These are phyloP conservation scores for Secale cereale DNA, from an alignment of 176 grass and related monocot species.

Conservation along the genomic window DNA sequence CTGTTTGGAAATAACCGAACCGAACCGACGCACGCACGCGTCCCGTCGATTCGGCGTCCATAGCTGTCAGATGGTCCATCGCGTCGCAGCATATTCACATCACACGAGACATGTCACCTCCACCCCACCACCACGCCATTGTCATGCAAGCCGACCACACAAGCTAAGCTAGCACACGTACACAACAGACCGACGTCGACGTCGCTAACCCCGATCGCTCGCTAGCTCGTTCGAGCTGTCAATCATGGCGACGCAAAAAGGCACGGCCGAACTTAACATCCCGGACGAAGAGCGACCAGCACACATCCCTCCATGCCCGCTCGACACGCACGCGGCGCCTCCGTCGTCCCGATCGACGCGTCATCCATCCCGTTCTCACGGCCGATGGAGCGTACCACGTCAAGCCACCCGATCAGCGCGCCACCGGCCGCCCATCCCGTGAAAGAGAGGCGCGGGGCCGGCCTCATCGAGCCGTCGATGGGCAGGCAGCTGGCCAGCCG, in stretches of 20 bases:
- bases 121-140: background rate
- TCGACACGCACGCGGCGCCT: background rate
- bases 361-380: no score
- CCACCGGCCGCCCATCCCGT: background rate
- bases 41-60: no score
- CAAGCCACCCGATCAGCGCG: background rate
- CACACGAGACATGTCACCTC: background rate
- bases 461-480: no score
- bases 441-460: no score
- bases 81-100: background rate
- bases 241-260: background rate
- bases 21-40: no score
- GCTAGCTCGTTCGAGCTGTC: background rate
- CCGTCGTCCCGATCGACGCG: no score
- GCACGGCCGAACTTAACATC: slow-evolving; percentile 1
- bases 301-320: no score
- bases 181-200: background rate
- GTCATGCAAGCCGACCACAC: background rate
- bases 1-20: no score
- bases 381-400: no score
- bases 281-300: background rate
- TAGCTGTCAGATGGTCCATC: no score
- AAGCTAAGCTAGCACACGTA: background rate
- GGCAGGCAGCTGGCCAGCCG: background rate
- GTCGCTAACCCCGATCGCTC: background rate